Base-by-base conservation (phyloP, 2,329 filamentous ascomycete genomes). In the Byssoonygena ceratinophila region DNA sequence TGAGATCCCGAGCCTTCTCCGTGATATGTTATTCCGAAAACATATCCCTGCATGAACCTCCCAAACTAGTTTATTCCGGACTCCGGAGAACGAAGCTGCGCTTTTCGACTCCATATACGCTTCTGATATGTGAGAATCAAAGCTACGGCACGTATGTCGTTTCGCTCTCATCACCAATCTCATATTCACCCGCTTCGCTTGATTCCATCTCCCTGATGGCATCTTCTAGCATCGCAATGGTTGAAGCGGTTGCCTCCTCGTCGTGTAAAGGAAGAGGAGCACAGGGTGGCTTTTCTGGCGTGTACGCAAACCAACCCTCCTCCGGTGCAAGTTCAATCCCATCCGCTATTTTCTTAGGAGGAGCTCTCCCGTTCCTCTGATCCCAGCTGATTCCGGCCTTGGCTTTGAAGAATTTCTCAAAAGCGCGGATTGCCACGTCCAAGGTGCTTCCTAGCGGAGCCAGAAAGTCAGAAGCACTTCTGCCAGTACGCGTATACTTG, bases 311-410 rank as follows among this genome's bases (percentile, higher is more conserved):
- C 65, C 65, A 69, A 3, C 65, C 64, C 40, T 65, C 59, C 40
- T 63, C 57, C 6, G 56, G 49, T 39, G 64, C 60, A 7, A 65
- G 39, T 11, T 46, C 6, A 6, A 60, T 55, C 8, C 64, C 65
- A 9, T 61, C 52, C 20, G 6, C 41, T 9, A 18, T 32, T 36
- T 11, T 40, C 53, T 61, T 65, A 0, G 60, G 58, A 7, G 56
- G 41, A 3, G 56, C 55, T 31, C 45, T 23, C 59, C 51, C 11
- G 56, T 52, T 23, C 37, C 62, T 60, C 4, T 81, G 68, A n/a
- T 77, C 71, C 83, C 83, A 87, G 1, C 69, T 62, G 8, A 80
- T 68, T 0, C 78, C 77, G 0, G 81, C 81, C 63, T 80, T 79
- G 6, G 69, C 67, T 9, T 63, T 64, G 62, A 87, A 87, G 58